phyloP scores from a whole-genome alignment of 495 filamentous ascomycete species.

The Trichoderma gamsii region DNA sequence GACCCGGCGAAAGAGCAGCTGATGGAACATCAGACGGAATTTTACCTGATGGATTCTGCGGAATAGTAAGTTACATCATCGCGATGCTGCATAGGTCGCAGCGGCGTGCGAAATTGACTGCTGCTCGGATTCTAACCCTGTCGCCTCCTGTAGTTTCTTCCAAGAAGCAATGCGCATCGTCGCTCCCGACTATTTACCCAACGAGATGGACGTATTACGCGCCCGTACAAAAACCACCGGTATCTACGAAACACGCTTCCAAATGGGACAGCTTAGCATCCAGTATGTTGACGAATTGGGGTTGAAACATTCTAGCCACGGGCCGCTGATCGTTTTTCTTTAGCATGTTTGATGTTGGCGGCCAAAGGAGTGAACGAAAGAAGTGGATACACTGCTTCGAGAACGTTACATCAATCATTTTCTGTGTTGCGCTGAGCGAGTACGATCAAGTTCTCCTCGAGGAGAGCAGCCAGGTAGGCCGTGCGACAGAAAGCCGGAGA shows the following conservation, averaged over 20 bases:
- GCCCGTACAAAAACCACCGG: conserved; percentile 98
- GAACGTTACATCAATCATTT: conserved; percentile 99
- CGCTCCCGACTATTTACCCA: conserved; percentile 77
- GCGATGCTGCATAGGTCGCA: neutral
- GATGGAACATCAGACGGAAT: conserved; percentile 93
- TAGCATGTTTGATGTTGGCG: conserved; percentile 99
- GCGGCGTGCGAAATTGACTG: neutral
- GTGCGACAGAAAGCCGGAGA: too few relatives aligned
- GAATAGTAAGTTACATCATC: conserved; percentile 68
- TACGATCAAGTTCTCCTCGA: conserved; percentile 96
- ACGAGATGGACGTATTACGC: conserved; percentile 86
- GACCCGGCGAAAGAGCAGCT: conserved; percentile 77
- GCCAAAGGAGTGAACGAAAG: conserved; percentile 93
- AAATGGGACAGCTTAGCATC: conserved; percentile 97
- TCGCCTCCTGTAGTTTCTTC: conserved; percentile 67
- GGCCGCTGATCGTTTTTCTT: conserved; percentile 22
- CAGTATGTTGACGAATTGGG: conserved; percentile 58
- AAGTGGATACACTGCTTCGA: conserved; percentile 99
- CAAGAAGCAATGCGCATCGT: conserved; percentile 85
- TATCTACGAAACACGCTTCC: conserved; percentile 97
- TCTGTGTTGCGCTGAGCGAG: conserved; percentile 96
- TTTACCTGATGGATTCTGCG: conserved; percentile 98
- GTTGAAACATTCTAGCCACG: conserved; percentile 13
- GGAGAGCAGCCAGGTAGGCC: conserved; percentile 85
- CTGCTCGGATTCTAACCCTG: conserved; percentile 5